Base-by-base conservation (phyloP, 352 stramenopile genomes). In the Globisporangium sylvaticum region DNA sequence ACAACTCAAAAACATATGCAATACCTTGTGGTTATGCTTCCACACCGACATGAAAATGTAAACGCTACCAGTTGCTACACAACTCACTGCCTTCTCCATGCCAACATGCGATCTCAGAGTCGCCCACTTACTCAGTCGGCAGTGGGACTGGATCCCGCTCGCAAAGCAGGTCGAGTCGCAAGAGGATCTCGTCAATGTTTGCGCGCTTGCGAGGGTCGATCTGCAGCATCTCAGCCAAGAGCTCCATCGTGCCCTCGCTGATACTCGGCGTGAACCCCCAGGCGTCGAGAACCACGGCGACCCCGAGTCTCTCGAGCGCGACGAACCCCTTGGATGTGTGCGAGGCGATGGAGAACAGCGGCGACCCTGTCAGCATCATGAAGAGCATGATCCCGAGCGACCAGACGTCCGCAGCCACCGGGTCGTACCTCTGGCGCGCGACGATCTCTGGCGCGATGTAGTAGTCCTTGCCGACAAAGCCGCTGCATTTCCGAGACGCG, bases 351-450 rank as follows among this genome's bases (percentile, higher is more conserved):
- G 48, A 55, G 22, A 55, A 55, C 2, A 89, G 63, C 8, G 80
- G 82, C 1, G 81, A 87, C 0, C 84, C 84, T 27, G 84, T 89
- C 39, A 92, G 67, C 66, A 92, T 66, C 50, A 91, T 78, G 69
- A 91, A 92, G 37, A 92, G 70, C 34, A 90, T 67, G 10, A 86
- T 73, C 4, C 84, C 82, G 6, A 93, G 73, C 24, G 84, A 89
- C 84, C 83, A 93, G 44, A 91, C 66, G 53, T 92, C 84, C 22
- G 78, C 84, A 22, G 68, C 71, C 20, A 76, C 63, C 1, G 83
- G 70, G 70, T 92, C 83, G 72, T 91, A 92, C 62, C 3, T 61
- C 31, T 24, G 46, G 58, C 6, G 69, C 70, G 39, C 68, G 73
- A 84, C 78, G 24, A 76, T 70, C 39, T 92, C 84, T 0, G 83